Percentiles rank a stretch among this genome's conserved stretches.
Evolutionary conservation across 371 early-diverging fungal species (phyloP).

Genomic region (Apophysomyces elegans): DNA sequence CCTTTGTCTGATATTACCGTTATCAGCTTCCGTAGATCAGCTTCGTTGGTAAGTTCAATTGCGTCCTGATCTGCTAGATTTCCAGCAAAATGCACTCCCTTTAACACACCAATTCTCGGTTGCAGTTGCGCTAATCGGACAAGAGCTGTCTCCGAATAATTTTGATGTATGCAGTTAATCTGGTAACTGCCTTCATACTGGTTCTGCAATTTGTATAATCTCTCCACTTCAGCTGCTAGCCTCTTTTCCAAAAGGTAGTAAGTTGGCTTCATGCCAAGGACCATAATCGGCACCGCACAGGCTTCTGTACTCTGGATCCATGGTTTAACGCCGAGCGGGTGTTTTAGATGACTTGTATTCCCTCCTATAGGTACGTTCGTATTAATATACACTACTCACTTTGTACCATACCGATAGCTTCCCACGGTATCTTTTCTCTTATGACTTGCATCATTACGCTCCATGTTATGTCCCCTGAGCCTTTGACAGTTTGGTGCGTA

Average conservation of each 20-base stretch:
- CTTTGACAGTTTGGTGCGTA: neutral
- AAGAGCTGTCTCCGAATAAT: neutral
- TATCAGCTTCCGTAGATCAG: neutral
- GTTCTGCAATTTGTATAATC: neutral
- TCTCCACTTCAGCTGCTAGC: neutral
- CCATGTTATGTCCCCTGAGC: neutral
- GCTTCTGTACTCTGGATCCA: neutral
- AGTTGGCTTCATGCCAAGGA: neutral
- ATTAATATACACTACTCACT: neutral
- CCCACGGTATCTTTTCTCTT: neutral
- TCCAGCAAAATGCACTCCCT: neutral
- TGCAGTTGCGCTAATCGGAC: neutral
- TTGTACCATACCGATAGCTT: neutral
- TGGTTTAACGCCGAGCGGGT: neutral
- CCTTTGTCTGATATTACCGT: neutral
- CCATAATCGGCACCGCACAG: neutral
- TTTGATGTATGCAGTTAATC: neutral
- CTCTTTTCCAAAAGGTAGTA: neutral
- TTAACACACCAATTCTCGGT: neutral
- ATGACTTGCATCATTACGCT: neutral
- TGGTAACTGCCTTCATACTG: neutral
- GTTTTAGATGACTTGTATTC: neutral
- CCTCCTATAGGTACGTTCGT: neutral
- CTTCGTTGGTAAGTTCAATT: neutral
- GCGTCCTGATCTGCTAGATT: neutral